Percentiles rank a stretch among this genome's conserved stretches.
These are phyloP conservation scores for Trypanosoma grayi DNA, from an alignment of 208 protist species.

Conservation along the genomic window DNA sequence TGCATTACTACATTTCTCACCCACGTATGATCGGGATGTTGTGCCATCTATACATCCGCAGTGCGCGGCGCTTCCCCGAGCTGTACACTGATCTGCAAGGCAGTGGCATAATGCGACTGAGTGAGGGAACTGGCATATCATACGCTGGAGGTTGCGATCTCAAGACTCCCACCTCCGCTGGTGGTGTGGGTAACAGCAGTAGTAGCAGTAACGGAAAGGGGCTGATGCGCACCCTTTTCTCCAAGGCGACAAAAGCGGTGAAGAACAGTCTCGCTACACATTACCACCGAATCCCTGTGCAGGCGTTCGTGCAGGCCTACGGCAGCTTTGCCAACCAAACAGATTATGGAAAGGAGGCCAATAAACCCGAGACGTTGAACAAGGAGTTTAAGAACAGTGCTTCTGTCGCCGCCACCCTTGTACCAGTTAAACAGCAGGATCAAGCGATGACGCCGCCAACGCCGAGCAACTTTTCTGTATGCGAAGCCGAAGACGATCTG, in stretches of 20 bases:
- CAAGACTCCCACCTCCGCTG: neutral
- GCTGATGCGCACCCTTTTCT: slow-evolving; percentile 39
- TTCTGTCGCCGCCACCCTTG: neutral
- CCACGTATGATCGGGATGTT: slow-evolving; percentile 38
- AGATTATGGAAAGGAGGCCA: slow-evolving; percentile 14
- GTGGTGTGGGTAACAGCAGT: slow-evolving; percentile 4
- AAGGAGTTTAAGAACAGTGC: slow-evolving; percentile 15
- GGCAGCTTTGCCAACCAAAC: slow-evolving; percentile 23
- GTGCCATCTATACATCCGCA: slow-evolving; percentile 33
- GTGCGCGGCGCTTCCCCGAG: slow-evolving; percentile 39
- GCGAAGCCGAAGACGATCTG: slow-evolving; percentile 12
- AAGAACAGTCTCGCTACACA: slow-evolving; percentile 35
- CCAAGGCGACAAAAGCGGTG: slow-evolving; percentile 68
- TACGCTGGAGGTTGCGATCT: neutral
- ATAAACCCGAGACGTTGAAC: slow-evolving; percentile 2
- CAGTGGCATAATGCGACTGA: slow-evolving; percentile 6
- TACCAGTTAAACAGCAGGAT: neutral
- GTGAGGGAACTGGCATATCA: neutral
- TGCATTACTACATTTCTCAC: slow-evolving; percentile 38
- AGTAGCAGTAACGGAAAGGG: slow-evolving; percentile 22
- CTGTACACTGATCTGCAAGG: slow-evolving; percentile 40
- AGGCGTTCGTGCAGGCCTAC: slow-evolving; percentile 31
- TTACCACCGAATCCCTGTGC: slow-evolving; percentile 17
- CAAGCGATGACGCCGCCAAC: neutral
- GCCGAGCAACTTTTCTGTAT: neutral